Percentiles rank a stretch among this genome's conserved stretches.
These are phyloP conservation scores for Voacanga thouarsii DNA, from an alignment of 257 asterid genomes.

Conservation along the genomic window DNA sequence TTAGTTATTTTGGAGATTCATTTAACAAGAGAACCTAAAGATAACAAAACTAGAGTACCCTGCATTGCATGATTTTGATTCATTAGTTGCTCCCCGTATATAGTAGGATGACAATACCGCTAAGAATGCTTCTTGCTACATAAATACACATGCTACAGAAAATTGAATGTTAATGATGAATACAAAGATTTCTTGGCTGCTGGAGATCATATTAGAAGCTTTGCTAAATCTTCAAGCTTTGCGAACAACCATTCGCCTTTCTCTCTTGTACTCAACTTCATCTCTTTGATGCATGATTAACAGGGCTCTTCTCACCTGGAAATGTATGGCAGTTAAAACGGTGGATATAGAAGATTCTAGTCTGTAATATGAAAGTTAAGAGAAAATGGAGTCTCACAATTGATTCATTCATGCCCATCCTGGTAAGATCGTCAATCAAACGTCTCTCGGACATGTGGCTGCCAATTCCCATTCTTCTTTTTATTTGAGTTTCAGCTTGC, in stretches of 20 bases:
- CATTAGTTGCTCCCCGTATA: neutral
- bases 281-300: constrained; percentile 93
- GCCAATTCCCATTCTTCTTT: constrained; percentile 97
- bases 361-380: neutral
- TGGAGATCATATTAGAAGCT: neutral
- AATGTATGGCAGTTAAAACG: constrained; percentile 12
- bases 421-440: constrained; percentile 77
- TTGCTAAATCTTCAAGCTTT: constrained; percentile 45
- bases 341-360: no score
- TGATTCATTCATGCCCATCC: constrained; percentile 93
- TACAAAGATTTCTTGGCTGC: neutral
- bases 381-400: constrained; percentile 43
- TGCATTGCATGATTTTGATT: neutral
- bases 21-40: neutral
- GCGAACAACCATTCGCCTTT: constrained; percentile 70
- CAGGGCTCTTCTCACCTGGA: constrained; percentile 90
- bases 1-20: neutral
- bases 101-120: neutral
- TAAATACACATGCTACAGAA: neutral
- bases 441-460: constrained; percentile 89
- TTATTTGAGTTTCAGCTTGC: constrained; percentile 94
- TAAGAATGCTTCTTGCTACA: neutral
- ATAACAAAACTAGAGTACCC: neutral
- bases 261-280: constrained; percentile 91
- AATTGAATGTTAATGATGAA: neutral